Conservation (phyloP, 208 protist genomes). For the Crithidia expoeki region DNA sequence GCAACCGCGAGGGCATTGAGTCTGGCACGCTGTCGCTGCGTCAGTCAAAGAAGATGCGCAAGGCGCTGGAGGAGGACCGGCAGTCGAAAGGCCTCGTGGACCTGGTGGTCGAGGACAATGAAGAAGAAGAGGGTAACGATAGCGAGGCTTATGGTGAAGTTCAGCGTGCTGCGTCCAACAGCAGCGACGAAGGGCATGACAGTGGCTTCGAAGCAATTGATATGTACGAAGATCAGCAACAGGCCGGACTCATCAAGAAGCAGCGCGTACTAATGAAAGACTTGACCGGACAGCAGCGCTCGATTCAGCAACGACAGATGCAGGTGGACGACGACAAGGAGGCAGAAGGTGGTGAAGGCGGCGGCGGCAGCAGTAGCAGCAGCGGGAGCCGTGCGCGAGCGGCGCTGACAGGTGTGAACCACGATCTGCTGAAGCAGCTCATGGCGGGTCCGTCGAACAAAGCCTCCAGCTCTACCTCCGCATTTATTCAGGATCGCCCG, state of each 20-base stretch:
- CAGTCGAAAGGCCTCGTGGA: constrained; percentile 31
- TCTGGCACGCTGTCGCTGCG: constrained; percentile 92
- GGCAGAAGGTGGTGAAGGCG: constrained; percentile 14
- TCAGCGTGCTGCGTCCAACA: not conserved
- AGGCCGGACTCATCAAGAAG: constrained; percentile 64
- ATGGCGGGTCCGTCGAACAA: constrained; percentile 16
- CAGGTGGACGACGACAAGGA: constrained; percentile 10
- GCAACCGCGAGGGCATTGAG: constrained; percentile 96
- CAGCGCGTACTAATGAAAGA: constrained; percentile 70
- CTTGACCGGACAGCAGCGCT: constrained; percentile 36
- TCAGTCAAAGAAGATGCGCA: constrained; percentile 64
- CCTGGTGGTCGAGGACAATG: constrained; percentile 29
- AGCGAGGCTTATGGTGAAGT: too few relatives aligned
- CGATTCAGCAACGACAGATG: constrained; percentile 30
- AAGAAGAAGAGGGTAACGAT: constrained; percentile 37
- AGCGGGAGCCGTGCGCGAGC: constrained; percentile 22
- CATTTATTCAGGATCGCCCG: not conserved
- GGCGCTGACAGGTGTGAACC: constrained; percentile 35
- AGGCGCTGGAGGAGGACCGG: constrained; percentile 79
- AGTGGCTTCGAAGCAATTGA: constrained; percentile 66
- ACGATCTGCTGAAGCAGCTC: constrained; percentile 35
- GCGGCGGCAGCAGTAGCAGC: constrained; percentile 19
- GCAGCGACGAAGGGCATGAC: constrained; percentile 16
- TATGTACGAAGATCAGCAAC: constrained; percentile 66
- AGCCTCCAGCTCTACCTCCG: not conserved